Base-by-base conservation (phyloP, 1,139 yeast genomes). In the Schwanniomyces etchellsii region DNA sequence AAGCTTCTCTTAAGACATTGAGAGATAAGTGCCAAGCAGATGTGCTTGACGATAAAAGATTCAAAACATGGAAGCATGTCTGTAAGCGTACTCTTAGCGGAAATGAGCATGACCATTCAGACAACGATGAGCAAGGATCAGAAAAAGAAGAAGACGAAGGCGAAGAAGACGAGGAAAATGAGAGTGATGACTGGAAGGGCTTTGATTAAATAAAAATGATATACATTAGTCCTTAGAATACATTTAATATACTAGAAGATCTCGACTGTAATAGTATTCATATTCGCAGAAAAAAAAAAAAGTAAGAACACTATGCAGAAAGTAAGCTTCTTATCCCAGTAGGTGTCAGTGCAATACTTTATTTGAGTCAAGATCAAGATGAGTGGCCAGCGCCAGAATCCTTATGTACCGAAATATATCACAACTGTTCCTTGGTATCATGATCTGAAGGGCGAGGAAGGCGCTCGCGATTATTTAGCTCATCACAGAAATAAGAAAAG, bases 61-160 rank as follows among this genome's bases (percentile, higher is more conserved):
- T 86, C 35, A 54, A 55, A 22, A 64, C 64, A 24, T 85, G 95
- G 95, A 82, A n/a, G n/a, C n/a, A n/a, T n/a, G n/a, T n/a, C n/a
- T n/a, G n/a, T n/a, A n/a, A n/a, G n/a, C n/a, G n/a, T n/a, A n/a
- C n/a, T n/a, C n/a, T n/a, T n/a, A n/a, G n/a, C n/a, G n/a, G n/a
- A n/a, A n/a, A 79, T 5, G 64, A 78, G 4, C 54, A 56, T 6
- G 62, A 64, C 30, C 47, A 38, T 5, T 50, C 40, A 5, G 51
- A 46, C 13, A 50, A 42, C 5, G 54, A 47, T 3, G 54, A 44
- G 18, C 43, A 18, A n/a, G 21, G 21, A 7, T 7, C 21, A 7
- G n/a, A 7, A 18, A n/a, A 18, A 18, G 21, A 38, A 4, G 43
- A 38, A 5, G 45, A 42, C 10, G 45, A 35, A 2, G 48, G 42